These are phyloP conservation scores for Inga leiocalycina DNA, from an alignment of 306 rosid genomes.

Conservation along the genomic window DNA sequence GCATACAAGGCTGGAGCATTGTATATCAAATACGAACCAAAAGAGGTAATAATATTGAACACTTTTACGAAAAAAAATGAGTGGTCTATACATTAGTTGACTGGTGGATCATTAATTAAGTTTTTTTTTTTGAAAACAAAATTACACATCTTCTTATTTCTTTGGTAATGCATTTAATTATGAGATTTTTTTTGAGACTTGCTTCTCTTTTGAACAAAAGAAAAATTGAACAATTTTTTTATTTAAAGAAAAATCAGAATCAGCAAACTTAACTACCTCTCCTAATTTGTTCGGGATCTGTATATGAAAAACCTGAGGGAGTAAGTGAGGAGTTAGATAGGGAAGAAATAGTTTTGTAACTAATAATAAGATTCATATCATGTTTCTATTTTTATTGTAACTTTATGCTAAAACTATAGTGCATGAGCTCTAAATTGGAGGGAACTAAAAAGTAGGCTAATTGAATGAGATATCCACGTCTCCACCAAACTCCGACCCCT, in stretches of 20 bases:
- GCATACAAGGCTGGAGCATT: background rate
- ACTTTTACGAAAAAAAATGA: background rate
- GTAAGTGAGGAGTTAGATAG: no score
- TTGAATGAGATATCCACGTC: conserved; percentile 58
- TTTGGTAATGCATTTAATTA: background rate
- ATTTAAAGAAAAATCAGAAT: no score
- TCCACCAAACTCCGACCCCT: conserved; percentile 55
- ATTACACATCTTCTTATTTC: no score
- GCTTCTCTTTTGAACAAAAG: no score
- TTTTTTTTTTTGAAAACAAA: no score
- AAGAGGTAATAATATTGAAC: no score
- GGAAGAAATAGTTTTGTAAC: background rate
- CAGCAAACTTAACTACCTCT: no score
- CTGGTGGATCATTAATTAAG: background rate
- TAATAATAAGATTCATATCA: background rate
- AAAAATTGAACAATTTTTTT: no score
- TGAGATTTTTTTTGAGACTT: background rate
- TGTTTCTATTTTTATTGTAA: background rate
- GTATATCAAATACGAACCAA: background rate
- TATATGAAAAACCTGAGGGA: no score
- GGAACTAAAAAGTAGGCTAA: conserved; percentile 68
- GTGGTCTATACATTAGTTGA: background rate
- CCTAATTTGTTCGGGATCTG: no score
- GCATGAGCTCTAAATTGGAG: background rate
- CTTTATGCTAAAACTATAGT: background rate